A percentile compares a stretch with the other conserved stretches of the same genome.
phyloP scores from a whole-genome alignment of 345 rosid species.

The Salix caprea region DNA sequence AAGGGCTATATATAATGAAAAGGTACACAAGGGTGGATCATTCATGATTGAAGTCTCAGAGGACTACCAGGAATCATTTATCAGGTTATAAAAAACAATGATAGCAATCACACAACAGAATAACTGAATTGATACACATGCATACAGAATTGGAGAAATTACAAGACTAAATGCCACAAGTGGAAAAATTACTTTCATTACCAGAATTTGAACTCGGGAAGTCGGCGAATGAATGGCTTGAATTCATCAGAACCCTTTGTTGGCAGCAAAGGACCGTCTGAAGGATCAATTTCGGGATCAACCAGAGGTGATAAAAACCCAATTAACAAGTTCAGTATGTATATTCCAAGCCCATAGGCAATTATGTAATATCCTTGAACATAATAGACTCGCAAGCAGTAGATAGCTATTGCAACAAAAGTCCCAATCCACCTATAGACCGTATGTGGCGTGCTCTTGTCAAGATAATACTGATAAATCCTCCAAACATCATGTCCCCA shows the following conservation, averaged over 20 bases:
- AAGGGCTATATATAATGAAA: background rate
- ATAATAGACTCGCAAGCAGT: conserved; percentile 62
- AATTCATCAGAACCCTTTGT: conserved; percentile 96
- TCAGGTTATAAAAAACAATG: background rate
- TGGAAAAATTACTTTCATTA: conserved; percentile 24
- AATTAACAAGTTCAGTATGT: conserved; percentile 75
- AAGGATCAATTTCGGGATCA: conserved; percentile 73
- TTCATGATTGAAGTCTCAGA: background rate
- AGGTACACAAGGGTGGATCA: background rate
- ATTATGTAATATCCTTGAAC: conserved; percentile 84
- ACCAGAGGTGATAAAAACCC: conserved; percentile 93
- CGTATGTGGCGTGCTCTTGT: conserved; percentile 79
- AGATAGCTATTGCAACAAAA: conserved; percentile 41
- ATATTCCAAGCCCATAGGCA: conserved; percentile 89
- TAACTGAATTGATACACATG: background rate
- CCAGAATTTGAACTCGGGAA: conserved; percentile 98
- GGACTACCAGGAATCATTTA: background rate
- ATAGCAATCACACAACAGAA: background rate
- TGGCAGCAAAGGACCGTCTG: conserved; percentile 81
- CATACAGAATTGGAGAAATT: background rate
- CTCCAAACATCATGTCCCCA: conserved; percentile 73
- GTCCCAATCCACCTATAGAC: conserved; percentile 87
- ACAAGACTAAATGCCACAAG: background rate
- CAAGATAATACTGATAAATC: conserved; percentile 79
- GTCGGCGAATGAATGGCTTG: conserved; percentile 91